A percentile compares a stretch with the other conserved stretches of the same genome.
These are phyloP conservation scores for Hypoxylon fuscum DNA, from an alignment of 495 filamentous ascomycete species.

Conservation along the genomic window DNA sequence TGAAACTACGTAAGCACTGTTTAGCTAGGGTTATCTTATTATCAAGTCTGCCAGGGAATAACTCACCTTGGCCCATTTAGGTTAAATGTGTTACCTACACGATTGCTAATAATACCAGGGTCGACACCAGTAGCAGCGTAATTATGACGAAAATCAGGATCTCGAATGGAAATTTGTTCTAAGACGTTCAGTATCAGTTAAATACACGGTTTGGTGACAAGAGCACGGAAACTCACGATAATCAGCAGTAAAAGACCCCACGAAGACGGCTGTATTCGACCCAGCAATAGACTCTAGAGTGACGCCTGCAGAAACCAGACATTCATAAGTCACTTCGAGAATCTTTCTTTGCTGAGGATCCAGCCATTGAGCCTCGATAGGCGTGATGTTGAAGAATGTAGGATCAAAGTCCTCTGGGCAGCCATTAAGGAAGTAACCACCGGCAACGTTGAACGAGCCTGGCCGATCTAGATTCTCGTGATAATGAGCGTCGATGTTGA, in stretches of 20 bases:
- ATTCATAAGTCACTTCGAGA: constrained; percentile 53
- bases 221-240: constrained; percentile 46
- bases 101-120: constrained; percentile 57
- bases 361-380: constrained; percentile 46
- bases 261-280: constrained; percentile 60
- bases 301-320: constrained; percentile 57
- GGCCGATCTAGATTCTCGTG: constrained; percentile 23
- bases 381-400: constrained; percentile 51
- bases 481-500: constrained; percentile 31
- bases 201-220: neutral
- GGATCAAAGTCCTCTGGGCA: constrained; percentile 52
- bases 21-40: neutral
- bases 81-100: constrained; percentile 59
- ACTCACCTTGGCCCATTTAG: constrained; percentile 16
- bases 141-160: constrained; percentile 52
- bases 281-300: constrained; percentile 54
- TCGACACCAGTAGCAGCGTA: constrained; percentile 60
- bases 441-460: constrained; percentile 25
- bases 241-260: constrained; percentile 60
- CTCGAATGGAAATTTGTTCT: constrained; percentile 48
- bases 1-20: constrained; percentile 50
- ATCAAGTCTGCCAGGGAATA: neutral
- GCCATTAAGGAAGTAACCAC: constrained; percentile 51
- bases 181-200: neutral
- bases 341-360: constrained; percentile 53